Evolutionary conservation across 768 basidiomycete genomes (phyloP).

Genomic region (Suillus alpinus): DNA sequence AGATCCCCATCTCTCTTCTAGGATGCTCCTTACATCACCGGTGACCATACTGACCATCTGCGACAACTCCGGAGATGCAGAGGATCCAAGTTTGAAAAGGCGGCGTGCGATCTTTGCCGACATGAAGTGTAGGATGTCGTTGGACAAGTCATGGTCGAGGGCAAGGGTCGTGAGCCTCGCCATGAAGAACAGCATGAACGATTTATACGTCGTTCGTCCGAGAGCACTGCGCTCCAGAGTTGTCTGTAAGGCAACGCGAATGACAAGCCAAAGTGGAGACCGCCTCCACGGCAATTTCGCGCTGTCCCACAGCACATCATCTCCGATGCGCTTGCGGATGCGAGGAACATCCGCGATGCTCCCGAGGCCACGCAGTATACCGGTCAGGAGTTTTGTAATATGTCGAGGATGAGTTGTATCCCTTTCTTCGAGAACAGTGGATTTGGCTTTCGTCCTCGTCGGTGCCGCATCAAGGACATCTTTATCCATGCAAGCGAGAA

Average conservation of each 20-base stretch:
- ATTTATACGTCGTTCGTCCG: slow-evolving; percentile 26
- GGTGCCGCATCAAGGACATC: slow-evolving; percentile 30
- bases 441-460: slow-evolving; percentile 35
- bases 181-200: slow-evolving; percentile 33
- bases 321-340: slow-evolving; percentile 42
- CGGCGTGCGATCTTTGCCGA: slow-evolving; percentile 37
- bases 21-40: slow-evolving; percentile 10
- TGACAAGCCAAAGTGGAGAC: too few species aligned
- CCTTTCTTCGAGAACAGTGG: slow-evolving; percentile 15
- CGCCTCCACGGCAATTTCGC: slow-evolving; percentile 16
- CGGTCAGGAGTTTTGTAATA: slow-evolving; percentile 46
- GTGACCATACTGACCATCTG: slow-evolving; percentile 6
- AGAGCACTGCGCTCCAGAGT: slow-evolving; percentile 21
- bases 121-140: slow-evolving; percentile 36
- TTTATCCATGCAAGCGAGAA: slow-evolving; percentile 34
- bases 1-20: slow-evolving; percentile 36
- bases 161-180: slow-evolving; percentile 13
- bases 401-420: slow-evolving; percentile 44
- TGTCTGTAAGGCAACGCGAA: slow-evolving; percentile 10
- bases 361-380: slow-evolving; percentile 36
- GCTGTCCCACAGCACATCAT: slow-evolving; percentile 44
- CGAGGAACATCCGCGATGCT: slow-evolving; percentile 25
- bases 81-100: slow-evolving; percentile 33
- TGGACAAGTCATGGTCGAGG: slow-evolving; percentile 10
- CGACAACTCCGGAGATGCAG: slow-evolving; percentile 16